A percentile compares a stretch with the other conserved stretches of the same genome.
These are phyloP conservation scores for Geoglossum glabrum DNA, from an alignment of 495 filamentous ascomycete species.

Conservation along the genomic window DNA sequence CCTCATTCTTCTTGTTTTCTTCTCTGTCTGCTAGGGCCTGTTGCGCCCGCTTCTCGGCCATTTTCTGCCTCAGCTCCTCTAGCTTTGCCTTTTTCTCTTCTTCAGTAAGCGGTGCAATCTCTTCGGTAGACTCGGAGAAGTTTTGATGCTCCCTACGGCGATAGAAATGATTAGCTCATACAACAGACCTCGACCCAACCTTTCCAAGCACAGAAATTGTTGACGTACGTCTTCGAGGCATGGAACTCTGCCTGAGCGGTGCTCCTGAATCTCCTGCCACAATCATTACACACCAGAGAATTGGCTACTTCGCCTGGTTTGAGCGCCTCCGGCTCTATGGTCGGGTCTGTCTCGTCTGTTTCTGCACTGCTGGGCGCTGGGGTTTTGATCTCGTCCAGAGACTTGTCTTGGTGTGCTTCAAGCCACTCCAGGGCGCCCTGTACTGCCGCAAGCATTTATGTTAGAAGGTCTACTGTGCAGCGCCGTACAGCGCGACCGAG, in stretches of 20 bases:
- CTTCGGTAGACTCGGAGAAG: slow-evolving; percentile 83
- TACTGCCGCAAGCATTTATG: slow-evolving; percentile 28
- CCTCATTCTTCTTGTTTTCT: slow-evolving; percentile 80
- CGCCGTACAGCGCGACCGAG: neutral
- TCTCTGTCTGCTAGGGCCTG: slow-evolving; percentile 57
- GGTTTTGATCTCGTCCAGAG: slow-evolving; percentile 53
- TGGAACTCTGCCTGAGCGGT: slow-evolving; percentile 71
- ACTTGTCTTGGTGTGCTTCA: slow-evolving; percentile 67
- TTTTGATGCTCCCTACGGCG: slow-evolving; percentile 51
- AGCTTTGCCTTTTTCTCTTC: slow-evolving; percentile 73
- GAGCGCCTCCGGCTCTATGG: slow-evolving; percentile 28
- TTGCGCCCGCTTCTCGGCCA: slow-evolving; percentile 52
- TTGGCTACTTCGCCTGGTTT: slow-evolving; percentile 41
- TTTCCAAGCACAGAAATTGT: neutral
- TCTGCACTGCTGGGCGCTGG: neutral
- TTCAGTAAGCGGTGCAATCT: slow-evolving; percentile 73
- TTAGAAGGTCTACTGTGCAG: neutral
- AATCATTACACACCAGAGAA: slow-evolving; percentile 73
- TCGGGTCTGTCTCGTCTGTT: slow-evolving; percentile 12
- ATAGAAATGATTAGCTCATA: neutral
- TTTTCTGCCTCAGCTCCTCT: slow-evolving; percentile 47
- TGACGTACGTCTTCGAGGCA: slow-evolving; percentile 54
- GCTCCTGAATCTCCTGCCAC: slow-evolving; percentile 73
- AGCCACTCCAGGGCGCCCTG: slow-evolving; percentile 87
- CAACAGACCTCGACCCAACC: neutral